These are phyloP conservation scores for Pneumocystis carinii DNA, from an alignment of 1,139 yeast species.

Conservation along the genomic window DNA sequence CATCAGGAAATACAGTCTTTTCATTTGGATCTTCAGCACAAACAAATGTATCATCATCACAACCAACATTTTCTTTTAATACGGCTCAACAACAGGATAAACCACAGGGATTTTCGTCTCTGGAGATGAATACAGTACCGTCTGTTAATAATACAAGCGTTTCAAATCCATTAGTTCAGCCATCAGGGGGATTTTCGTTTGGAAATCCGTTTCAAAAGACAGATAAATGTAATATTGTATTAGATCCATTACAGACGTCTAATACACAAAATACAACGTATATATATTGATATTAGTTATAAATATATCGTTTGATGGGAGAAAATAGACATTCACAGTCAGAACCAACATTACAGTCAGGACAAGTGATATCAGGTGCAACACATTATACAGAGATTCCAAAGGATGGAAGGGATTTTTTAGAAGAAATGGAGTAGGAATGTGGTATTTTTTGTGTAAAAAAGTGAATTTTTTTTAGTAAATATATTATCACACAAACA, in stretches of 20 bases:
- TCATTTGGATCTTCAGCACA: background rate
- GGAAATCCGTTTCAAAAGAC: background rate
- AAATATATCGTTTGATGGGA: background rate
- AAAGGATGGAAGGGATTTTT: constrained; percentile 52
- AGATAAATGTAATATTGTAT: background rate
- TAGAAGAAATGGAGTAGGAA: constrained; percentile 51
- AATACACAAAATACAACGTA: background rate
- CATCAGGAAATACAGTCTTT: background rate
- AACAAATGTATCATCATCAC: background rate
- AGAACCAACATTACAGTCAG: background rate
- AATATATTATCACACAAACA: constrained; percentile 70
- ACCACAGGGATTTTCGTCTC: constrained; percentile 1
- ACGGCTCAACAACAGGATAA: constrained; percentile 11
- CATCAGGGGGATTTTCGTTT: background rate
- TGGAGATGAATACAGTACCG: background rate
- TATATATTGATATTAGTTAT: background rate
- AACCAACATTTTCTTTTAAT: background rate
- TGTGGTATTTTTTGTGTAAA: background rate
- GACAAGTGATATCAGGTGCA: constrained; percentile 27
- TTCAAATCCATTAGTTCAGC: background rate
- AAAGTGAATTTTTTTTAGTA: constrained; percentile 16
- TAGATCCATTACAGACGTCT: background rate
- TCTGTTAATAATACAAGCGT: background rate
- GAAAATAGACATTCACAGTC: background rate
- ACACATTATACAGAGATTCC: constrained; percentile 82